Conservation (phyloP, 1,284 basidiomycete species). For the Ganoderma lucidum region DNA sequence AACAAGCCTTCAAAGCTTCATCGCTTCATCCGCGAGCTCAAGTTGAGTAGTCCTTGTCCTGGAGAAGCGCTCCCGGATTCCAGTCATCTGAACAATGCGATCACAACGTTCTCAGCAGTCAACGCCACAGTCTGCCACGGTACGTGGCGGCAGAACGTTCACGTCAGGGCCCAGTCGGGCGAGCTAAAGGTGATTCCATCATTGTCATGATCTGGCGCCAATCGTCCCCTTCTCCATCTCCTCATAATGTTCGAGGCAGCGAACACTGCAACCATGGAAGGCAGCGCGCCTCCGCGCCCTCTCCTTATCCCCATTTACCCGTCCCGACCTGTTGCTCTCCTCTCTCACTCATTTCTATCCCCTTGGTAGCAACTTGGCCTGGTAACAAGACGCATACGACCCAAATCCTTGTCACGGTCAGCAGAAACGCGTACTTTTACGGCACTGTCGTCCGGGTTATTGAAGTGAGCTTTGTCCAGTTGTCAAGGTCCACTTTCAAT, state of each 20-base stretch:
- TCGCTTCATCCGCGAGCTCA: too few relatives aligned
- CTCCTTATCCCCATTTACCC: constrained; percentile 5
- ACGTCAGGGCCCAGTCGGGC: not conserved
- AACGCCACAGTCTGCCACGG: not conserved
- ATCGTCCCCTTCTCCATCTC: constrained; percentile 31
- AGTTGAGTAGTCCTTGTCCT: too few relatives aligned
- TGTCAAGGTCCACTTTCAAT: not conserved
- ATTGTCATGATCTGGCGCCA: constrained; percentile 31
- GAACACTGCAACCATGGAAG: constrained; percentile 25
- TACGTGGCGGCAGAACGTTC: not conserved
- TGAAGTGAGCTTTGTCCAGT: not conserved
- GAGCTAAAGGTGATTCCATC: constrained; percentile 28
- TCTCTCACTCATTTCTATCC: not conserved
- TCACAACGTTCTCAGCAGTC: not conserved
- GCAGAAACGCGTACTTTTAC: not conserved
- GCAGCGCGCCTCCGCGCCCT: constrained; percentile 27
- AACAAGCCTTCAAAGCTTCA: too few relatives aligned
- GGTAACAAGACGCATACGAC: not conserved
- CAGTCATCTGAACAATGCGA: not conserved
- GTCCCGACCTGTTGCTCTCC: not conserved
- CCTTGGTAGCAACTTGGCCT: not conserved
- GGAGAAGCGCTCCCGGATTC: not conserved
- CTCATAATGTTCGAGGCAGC: constrained; percentile 28
- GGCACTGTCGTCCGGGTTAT: not conserved
- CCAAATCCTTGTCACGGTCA: constrained; percentile 2